Evolutionary conservation across 768 basidiomycete species (phyloP).

Genomic region (Russula sp.): DNA sequence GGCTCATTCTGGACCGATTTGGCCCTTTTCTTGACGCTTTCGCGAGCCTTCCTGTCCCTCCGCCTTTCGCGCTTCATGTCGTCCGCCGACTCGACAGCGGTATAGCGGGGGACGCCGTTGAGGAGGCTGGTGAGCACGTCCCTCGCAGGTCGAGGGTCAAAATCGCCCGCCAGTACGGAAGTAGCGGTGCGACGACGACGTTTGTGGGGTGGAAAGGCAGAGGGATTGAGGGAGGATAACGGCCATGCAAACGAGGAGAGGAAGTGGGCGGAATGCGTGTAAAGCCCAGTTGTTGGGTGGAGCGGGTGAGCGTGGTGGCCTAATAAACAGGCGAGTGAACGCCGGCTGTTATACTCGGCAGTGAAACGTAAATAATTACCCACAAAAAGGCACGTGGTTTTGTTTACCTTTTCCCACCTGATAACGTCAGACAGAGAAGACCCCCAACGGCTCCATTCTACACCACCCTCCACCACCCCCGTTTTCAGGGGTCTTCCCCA

Average conservation of each 20-base stretch:
- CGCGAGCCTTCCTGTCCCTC: conserved; percentile 52
- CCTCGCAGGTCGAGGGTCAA: conserved; percentile 62
- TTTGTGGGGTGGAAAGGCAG: conserved; percentile 35
- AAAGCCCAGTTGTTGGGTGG: conserved; percentile 25
- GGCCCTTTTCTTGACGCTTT: conserved; percentile 48
- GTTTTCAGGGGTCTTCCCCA: conserved; percentile 13
- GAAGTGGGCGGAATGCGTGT: conserved; percentile 4
- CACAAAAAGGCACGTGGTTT: conserved; percentile 27
- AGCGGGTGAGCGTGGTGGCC: conserved; percentile 30
- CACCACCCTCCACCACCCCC: neutral
- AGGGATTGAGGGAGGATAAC: conserved; percentile 38
- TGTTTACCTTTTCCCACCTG: conserved; percentile 24
- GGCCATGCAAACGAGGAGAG: conserved; percentile 24
- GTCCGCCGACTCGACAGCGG: conserved; percentile 59
- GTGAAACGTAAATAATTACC: conserved; percentile 27
- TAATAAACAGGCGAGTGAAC: conserved; percentile 28
- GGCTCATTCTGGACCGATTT: conserved; percentile 36
- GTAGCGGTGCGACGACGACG: conserved; percentile 62
- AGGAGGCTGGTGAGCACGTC: conserved; percentile 78
- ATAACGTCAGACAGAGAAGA: conserved; percentile 11
- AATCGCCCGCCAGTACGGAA: conserved; percentile 68
- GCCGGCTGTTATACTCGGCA: conserved; percentile 30
- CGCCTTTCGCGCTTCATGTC: conserved; percentile 54
- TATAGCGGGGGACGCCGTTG: conserved; percentile 70
- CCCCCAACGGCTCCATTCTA: conserved; percentile 16